Evolutionary conservation across 2,329 filamentous ascomycete species (phyloP).

Genomic region (Colletotrichum sp.): DNA sequence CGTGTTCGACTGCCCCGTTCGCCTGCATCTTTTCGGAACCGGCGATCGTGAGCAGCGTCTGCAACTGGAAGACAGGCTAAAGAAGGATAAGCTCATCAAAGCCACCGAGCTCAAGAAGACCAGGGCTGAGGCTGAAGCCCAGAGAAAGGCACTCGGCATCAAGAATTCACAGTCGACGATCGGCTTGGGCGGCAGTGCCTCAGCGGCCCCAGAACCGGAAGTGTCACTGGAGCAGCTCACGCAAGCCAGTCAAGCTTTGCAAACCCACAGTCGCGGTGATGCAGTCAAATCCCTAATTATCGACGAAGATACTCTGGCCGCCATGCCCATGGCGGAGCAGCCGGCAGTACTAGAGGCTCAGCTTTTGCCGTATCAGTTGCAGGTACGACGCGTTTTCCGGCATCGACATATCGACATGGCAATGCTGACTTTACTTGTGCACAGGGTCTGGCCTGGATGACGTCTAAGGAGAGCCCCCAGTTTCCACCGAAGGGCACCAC

Average conservation of each 20-base stretch:
- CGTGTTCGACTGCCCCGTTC: conserved; percentile 74
- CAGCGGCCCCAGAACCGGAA: conserved; percentile 35
- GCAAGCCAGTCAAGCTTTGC: conserved; percentile 68
- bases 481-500: conserved; percentile 63
- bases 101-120: conserved; percentile 61
- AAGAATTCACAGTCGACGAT: conserved; percentile 42
- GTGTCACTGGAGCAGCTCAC: conserved; percentile 68
- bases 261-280: conserved; percentile 67
- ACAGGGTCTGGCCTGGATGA: conserved; percentile 82
- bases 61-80: conserved; percentile 65
- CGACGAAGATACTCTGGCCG: conserved; percentile 71
- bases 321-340: conserved; percentile 75
- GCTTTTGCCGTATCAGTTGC: conserved; percentile 80
- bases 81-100: conserved; percentile 67
- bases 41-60: conserved; percentile 56
- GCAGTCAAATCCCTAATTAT: conserved; percentile 74
- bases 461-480: conserved; percentile 73
- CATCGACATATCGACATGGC: background rate
- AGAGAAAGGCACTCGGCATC: conserved; percentile 48
- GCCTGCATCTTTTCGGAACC: conserved; percentile 72
- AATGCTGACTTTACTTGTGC: background rate
- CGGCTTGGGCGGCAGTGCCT: conserved; percentile 33
- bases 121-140: conserved; percentile 56
- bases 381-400: conserved; percentile 37
- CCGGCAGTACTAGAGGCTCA: conserved; percentile 68